A percentile compares a stretch with the other conserved stretches of the same genome.
Evolutionary conservation across 805 yeast genomes (phyloP).

Genomic region (Starmerella bombicola): DNA sequence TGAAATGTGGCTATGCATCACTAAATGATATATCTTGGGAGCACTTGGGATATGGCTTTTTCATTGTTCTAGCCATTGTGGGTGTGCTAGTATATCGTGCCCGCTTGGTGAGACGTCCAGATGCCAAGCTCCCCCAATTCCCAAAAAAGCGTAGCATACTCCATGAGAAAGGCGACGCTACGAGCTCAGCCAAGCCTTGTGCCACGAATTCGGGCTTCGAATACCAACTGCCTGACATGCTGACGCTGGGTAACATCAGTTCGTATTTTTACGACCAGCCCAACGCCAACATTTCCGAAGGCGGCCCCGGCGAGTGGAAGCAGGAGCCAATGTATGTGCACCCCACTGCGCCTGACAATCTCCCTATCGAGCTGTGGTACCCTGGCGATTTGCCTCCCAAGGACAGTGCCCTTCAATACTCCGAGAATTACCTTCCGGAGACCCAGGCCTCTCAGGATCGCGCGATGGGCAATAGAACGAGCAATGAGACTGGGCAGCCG

Average conservation of each 20-base stretch:
- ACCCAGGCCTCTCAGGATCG: too few species aligned
- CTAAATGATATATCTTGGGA: too few species aligned
- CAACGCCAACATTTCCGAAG: neutral
- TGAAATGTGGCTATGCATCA: too few species aligned
- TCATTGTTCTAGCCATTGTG: too few species aligned
- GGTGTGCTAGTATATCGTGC: neutral
- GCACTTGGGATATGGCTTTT: too few species aligned
- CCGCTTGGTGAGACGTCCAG: neutral
- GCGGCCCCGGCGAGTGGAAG: neutral
- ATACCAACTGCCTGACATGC: conserved; percentile 3
- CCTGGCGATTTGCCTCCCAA: conserved; percentile 1
- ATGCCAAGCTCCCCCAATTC: neutral
- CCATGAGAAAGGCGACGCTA: conserved; percentile 3
- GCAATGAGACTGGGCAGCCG: too few species aligned
- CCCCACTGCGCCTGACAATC: neutral
- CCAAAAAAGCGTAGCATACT: conserved; percentile 6
- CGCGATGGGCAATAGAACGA: too few species aligned
- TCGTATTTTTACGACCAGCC: neutral
- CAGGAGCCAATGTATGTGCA: conserved; percentile 1
- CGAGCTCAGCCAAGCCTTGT: conserved; percentile 9
- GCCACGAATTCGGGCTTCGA: conserved; percentile 11
- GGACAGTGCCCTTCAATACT: too few species aligned
- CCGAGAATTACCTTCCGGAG: too few species aligned
- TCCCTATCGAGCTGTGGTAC: conserved; percentile 9
- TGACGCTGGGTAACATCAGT: too few species aligned